Base-by-base conservation (phyloP, 768 basidiomycete species). In the Coprinellus aureogranulatus region DNA sequence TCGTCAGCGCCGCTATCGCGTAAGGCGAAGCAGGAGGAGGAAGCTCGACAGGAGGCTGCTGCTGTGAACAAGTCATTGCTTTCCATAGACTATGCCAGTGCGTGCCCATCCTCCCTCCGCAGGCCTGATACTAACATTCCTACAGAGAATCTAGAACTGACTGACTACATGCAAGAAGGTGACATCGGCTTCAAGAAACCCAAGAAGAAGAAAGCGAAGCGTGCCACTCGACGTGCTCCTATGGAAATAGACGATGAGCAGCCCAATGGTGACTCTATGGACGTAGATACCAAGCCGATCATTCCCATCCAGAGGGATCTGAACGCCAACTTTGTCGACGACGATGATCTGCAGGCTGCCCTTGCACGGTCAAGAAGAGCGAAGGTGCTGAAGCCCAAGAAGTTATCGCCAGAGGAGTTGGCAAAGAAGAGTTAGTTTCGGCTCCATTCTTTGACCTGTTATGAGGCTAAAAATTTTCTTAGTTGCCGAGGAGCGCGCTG, bases 131-230 rank as follows among this genome's bases (percentile, higher is more conserved):
- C 23, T 42, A 37, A 25, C 50, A 37, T 22, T 20, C 14, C 56
- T 55, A 5, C 61, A 92, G 94, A 98, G 79, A 96, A 94, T 63
- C 64, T 94, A 23, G 88, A 91, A 62, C 83, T 81, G 2, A 77
- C 82, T n/a, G 97, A 98, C 69, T 98, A 98, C 64, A 69, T 92
- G 6, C 84, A 92, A 70, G 94, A 93, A 68, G 94, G 92, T 2
- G 95, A 98, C 59, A 76, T 86, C 22, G 94, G 93, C 2, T 98
- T 98, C 75, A 98, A 97, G 77, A 98, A 96, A 70, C 86, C 86
- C 3, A 98, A 94, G 92, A 92, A 88, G 34, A 99, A 95, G 77
- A 98, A 97, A n/a, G n/a, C n/a, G 82, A 97, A 95, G 70, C 86
- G 90, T 6, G 76, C 88, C 4, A 83, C 85, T 16, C 81, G 92